Evolutionary conservation across 768 basidiomycete genomes (phyloP).

Genomic region (Tricholoma matsutake): DNA sequence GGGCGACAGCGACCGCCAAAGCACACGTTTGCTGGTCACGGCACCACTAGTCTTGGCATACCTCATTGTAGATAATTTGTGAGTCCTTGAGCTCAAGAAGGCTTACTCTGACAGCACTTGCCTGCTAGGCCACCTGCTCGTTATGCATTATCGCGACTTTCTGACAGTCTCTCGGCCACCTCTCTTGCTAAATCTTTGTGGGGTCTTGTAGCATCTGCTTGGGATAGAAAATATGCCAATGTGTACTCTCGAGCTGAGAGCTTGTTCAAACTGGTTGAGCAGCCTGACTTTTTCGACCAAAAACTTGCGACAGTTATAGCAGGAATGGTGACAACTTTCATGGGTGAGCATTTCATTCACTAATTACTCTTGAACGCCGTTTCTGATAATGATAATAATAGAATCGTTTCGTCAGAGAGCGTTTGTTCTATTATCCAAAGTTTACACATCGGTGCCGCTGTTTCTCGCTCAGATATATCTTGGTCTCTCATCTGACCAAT

Average conservation of each 20-base stretch:
- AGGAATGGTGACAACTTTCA: slow-evolving; percentile 44
- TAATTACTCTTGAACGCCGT: background rate
- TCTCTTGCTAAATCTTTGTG: slow-evolving; percentile 47
- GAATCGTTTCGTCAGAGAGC: slow-evolving; percentile 60
- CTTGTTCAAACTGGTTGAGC: slow-evolving; percentile 39
- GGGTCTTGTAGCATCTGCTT: slow-evolving; percentile 47
- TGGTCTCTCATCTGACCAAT: slow-evolving; percentile 40
- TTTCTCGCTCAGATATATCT: slow-evolving; percentile 55
- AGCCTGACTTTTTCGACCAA: slow-evolving; percentile 42
- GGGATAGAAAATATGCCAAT: slow-evolving; percentile 51
- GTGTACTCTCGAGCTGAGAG: slow-evolving; percentile 48
- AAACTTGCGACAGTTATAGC: slow-evolving; percentile 45
- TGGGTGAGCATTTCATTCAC: slow-evolving; percentile 40
- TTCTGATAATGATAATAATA: slow-evolving; percentile 22
- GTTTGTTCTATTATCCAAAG: slow-evolving; percentile 52
- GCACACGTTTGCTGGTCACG: slow-evolving; percentile 48
- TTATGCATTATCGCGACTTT: slow-evolving; percentile 54
- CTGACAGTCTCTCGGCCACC: slow-evolving; percentile 39
- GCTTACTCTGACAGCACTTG: background rate
- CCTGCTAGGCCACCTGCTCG: slow-evolving; percentile 53
- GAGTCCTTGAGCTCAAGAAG: slow-evolving; percentile 23
- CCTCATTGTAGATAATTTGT: slow-evolving; percentile 64
- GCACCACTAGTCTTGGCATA: slow-evolving; percentile 64
- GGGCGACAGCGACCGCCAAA: slow-evolving; percentile 34
- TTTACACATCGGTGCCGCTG: slow-evolving; percentile 61